Percentiles rank a stretch among this genome's conserved stretches.
Evolutionary conservation across 2,329 filamentous ascomycete genomes (phyloP).

Genomic region (Xylaria sp.): DNA sequence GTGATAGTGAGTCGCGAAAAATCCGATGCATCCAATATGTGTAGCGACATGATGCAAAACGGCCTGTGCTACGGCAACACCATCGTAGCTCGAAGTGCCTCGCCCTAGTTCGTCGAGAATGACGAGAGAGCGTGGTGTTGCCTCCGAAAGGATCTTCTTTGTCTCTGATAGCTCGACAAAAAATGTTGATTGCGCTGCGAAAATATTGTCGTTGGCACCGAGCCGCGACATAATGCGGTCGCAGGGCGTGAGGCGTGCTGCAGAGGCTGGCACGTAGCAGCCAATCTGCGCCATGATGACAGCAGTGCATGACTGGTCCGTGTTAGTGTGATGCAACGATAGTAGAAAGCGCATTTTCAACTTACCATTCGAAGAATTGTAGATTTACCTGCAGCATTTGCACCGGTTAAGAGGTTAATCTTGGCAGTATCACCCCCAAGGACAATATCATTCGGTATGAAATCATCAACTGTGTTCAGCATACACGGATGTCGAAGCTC

Average conservation of each 20-base stretch:
- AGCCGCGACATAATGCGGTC: slow-evolving; percentile 99
- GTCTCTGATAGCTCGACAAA: slow-evolving; percentile 98
- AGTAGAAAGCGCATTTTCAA: slow-evolving; percentile 29
- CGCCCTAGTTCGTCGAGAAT: slow-evolving; percentile 97
- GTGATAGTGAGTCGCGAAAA: slow-evolving; percentile 98
- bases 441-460: slow-evolving; percentile 94
- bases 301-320: slow-evolving; percentile 81
- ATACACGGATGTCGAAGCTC: slow-evolving; percentile 97
- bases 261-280: slow-evolving; percentile 86
- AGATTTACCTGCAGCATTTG: slow-evolving; percentile 97
- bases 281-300: slow-evolving; percentile 98
- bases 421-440: slow-evolving; percentile 85
- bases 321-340: slow-evolving; percentile 17
- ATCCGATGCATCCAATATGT: slow-evolving; percentile 92
- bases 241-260: slow-evolving; percentile 85
- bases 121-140: slow-evolving; percentile 91
- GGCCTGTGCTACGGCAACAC: slow-evolving; percentile 94
- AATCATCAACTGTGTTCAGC: slow-evolving; percentile 86
- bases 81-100: slow-evolving; percentile 94
- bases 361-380: slow-evolving; percentile 92
- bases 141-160: slow-evolving; percentile 96
- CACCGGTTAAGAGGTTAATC: slow-evolving; percentile 91
- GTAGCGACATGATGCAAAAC: slow-evolving; percentile 96
- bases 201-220: slow-evolving; percentile 98
- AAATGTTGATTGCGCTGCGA: slow-evolving; percentile 96